Percentiles rank a stretch among this genome's conserved stretches.
Evolutionary conservation across 2,329 filamentous ascomycete genomes (phyloP).

Genomic region (Botryotinia convoluta): DNA sequence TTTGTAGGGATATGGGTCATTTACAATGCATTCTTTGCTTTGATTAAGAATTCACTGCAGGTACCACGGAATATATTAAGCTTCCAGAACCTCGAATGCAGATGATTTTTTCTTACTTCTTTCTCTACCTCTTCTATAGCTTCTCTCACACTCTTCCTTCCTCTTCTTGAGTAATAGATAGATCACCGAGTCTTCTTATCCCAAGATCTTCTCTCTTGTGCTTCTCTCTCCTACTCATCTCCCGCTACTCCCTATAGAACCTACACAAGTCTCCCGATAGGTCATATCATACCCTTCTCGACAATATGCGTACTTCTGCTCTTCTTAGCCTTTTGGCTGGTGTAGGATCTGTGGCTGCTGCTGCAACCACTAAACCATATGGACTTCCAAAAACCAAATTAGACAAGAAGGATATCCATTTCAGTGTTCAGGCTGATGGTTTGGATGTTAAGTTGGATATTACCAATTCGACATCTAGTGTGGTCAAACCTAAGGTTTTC

Average conservation of each 20-base stretch:
- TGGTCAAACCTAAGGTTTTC: slow-evolving; percentile 53
- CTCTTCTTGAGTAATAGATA: not conserved
- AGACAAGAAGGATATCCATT: slow-evolving; percentile 15
- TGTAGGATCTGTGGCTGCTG: slow-evolving; percentile 8
- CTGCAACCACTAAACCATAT: slow-evolving; percentile 15
- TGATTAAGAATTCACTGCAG: slow-evolving; percentile 5
- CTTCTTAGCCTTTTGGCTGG: slow-evolving; percentile 15
- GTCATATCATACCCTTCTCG: not conserved
- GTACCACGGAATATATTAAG: slow-evolving; percentile 12
- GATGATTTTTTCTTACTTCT: not conserved
- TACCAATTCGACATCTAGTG: slow-evolving; percentile 4
- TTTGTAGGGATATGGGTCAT: slow-evolving; percentile 7
- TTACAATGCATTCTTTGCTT: not conserved
- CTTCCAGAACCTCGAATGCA: not conserved
- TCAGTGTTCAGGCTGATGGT: slow-evolving; percentile 10
- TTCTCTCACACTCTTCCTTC: not conserved
- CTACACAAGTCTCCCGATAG: not conserved
- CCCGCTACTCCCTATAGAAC: not conserved
- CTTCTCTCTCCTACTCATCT: not conserved
- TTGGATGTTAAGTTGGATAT: slow-evolving; percentile 12
- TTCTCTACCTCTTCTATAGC: not conserved
- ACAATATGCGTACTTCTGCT: slow-evolving; percentile 17
- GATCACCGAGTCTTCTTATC: not conserved
- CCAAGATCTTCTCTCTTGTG: not conserved
- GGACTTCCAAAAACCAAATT: not conserved